phyloP scores from a whole-genome alignment of 768 basidiomycete genomes.

The Suillus sp. region DNA sequence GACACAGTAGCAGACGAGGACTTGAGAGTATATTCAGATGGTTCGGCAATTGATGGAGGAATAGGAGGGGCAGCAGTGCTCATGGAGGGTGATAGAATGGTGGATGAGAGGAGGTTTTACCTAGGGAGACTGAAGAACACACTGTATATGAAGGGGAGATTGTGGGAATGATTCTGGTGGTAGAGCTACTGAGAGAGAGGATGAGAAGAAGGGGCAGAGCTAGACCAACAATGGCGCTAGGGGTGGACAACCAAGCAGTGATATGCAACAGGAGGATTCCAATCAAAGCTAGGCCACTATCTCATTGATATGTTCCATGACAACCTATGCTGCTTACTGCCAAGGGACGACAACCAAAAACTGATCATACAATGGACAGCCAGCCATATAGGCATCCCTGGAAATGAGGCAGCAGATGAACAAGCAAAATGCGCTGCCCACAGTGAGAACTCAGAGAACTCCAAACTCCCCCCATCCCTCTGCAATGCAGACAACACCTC shows the following conservation, averaged over 20 bases:
- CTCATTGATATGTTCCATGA: background rate
- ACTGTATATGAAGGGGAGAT: constrained; percentile 35
- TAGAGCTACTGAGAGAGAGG: constrained; percentile 23
- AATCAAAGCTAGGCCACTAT: constrained; percentile 10
- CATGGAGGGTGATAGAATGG: constrained; percentile 6
- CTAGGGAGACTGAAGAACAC: constrained; percentile 27
- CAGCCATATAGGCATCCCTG: background rate
- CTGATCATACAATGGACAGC: too few species aligned
- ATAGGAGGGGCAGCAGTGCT: constrained; percentile 36
- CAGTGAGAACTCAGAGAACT: too few species aligned
- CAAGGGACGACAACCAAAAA: too few species aligned
- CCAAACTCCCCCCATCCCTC: too few species aligned
- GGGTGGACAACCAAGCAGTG: constrained; percentile 17
- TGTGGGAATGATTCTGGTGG: constrained; percentile 28
- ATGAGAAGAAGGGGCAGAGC: background rate
- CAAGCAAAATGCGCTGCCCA: too few species aligned
- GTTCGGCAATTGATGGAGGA: constrained; percentile 28
- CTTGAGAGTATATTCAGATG: constrained; percentile 30
- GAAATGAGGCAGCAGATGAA: too few species aligned
- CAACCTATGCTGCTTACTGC: too few species aligned
- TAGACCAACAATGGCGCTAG: background rate
- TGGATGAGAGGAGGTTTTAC: constrained; percentile 16
- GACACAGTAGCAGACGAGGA: constrained; percentile 4
- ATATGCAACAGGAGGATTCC: background rate
- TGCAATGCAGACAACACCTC: too few species aligned